Conservation (phyloP, 495 filamentous ascomycete genomes). For the Talaromyces ruber region DNA sequence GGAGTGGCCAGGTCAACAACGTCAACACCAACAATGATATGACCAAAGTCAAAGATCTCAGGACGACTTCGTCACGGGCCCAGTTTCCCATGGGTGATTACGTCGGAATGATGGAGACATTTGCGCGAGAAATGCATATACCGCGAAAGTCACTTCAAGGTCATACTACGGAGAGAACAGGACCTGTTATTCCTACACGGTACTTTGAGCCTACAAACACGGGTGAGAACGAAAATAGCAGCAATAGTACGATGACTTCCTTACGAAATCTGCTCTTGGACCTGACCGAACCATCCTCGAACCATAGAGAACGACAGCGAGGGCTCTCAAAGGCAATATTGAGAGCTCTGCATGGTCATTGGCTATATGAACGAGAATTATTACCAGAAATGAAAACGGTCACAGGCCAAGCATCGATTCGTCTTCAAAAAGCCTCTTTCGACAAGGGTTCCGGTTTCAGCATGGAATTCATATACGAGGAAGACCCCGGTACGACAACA, state of each 20-base stretch:
- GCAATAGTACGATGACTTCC: conserved; percentile 8
- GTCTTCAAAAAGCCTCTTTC: conserved; percentile 36
- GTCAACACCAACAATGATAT: conserved; percentile 5
- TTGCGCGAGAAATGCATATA: conserved; percentile 44
- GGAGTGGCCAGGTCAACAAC: conserved; percentile 13
- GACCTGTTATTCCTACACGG: conserved; percentile 29
- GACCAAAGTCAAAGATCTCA: conserved; percentile 9
- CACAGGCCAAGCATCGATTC: conserved; percentile 52
- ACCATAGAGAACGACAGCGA: conserved; percentile 11
- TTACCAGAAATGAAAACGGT: conserved; percentile 13
- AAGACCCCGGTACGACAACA: conserved; percentile 1
- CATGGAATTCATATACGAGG: conserved; percentile 25
- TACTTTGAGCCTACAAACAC: conserved; percentile 13
- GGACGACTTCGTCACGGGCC: conserved; percentile 29
- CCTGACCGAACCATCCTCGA: neutral
- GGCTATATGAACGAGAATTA: conserved; percentile 49
- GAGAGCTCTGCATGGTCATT: conserved; percentile 63
- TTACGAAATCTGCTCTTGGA: conserved; percentile 11
- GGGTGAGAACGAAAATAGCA: neutral
- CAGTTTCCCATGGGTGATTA: conserved; percentile 84
- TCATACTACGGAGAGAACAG: conserved; percentile 7
- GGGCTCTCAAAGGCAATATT: conserved; percentile 45
- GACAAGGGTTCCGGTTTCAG: conserved; percentile 11
- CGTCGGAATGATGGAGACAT: conserved; percentile 65
- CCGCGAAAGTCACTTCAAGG: conserved; percentile 8